phyloP scores from a whole-genome alignment of 164 flowering plant genomes.

The Berberis thunbergii region DNA sequence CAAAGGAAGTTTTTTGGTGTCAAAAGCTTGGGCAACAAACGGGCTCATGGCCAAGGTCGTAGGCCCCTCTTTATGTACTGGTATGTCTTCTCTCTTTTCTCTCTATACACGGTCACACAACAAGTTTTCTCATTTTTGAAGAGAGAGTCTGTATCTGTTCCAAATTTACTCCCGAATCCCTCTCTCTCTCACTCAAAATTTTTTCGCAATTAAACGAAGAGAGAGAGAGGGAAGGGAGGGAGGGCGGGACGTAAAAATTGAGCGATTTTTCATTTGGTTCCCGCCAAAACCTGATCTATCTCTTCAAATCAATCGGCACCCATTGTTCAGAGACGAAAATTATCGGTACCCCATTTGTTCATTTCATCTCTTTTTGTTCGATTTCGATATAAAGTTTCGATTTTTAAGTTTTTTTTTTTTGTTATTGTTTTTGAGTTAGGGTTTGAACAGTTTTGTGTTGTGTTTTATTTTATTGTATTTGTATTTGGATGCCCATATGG shows the following conservation, averaged over 20 bases:
- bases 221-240: slow-evolving; percentile 2
- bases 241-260: no score
- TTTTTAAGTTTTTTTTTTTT: neutral
- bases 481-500: slow-evolving; percentile 22
- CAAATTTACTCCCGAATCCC: slow-evolving; percentile 3
- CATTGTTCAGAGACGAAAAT: no score
- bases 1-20: no score
- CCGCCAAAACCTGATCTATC: no score
- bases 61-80: neutral
- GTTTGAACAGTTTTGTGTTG: neutral
- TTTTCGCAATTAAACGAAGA: slow-evolving; percentile 5
- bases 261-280: no score
- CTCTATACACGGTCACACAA: neutral
- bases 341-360: no score
- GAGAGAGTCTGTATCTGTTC: slow-evolving; percentile 4
- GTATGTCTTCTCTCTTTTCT: slow-evolving; percentile 3
- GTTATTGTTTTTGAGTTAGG: neutral
- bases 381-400: no score
- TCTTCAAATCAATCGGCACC: no score
- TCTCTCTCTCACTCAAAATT: neutral
- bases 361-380: no score
- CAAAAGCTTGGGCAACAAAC: no score
- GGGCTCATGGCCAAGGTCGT: no score
- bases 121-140: neutral
- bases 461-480: no score